phyloP scores from a whole-genome alignment of 495 filamentous ascomycete genomes.

The Penicillium taxi region DNA sequence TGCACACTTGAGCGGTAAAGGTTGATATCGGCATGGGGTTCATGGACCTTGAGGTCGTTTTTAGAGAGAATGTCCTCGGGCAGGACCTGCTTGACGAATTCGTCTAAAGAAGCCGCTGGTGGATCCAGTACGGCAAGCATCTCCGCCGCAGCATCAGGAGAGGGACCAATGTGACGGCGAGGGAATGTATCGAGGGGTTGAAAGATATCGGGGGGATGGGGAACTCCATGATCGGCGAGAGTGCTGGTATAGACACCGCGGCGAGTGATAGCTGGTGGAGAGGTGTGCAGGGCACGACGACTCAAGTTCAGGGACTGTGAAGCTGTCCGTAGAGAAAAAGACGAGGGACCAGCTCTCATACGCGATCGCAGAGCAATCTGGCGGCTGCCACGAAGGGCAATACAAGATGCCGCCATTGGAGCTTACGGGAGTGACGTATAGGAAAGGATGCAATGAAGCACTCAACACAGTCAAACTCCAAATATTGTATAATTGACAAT shows the following conservation, averaged over 20 bases:
- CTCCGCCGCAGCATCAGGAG: constrained; percentile 55
- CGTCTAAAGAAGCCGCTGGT: constrained; percentile 62
- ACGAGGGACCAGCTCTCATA: constrained; percentile 22
- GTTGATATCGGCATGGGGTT: constrained; percentile 31
- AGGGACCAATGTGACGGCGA: constrained; percentile 90
- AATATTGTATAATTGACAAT: no score
- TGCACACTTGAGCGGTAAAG: constrained; percentile 40
- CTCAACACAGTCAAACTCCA: no score
- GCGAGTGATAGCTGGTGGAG: constrained; percentile 21
- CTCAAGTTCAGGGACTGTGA: constrained; percentile 21
- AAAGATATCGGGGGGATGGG: constrained; percentile 37
- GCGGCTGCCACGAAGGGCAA: constrained; percentile 36
- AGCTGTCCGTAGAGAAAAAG: constrained; percentile 23
- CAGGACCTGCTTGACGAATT: constrained; percentile 85
- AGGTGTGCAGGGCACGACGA: constrained; percentile 22
- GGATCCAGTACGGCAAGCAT: constrained; percentile 83
- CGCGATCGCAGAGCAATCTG: constrained; percentile 36
- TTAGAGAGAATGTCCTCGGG: constrained; percentile 75
- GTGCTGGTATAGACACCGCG: constrained; percentile 38
- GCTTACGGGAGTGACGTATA: constrained; percentile 9
- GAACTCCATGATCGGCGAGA: constrained; percentile 34
- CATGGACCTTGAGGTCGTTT: constrained; percentile 40
- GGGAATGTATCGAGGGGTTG: constrained; percentile 62
- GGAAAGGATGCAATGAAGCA: no score
- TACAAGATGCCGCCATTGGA: constrained; percentile 35